Percentiles rank a stretch among this genome's conserved stretches.
Evolutionary conservation across 2,329 filamentous ascomycete species (phyloP).

Genomic region (Hymenoscyphus occultus): DNA sequence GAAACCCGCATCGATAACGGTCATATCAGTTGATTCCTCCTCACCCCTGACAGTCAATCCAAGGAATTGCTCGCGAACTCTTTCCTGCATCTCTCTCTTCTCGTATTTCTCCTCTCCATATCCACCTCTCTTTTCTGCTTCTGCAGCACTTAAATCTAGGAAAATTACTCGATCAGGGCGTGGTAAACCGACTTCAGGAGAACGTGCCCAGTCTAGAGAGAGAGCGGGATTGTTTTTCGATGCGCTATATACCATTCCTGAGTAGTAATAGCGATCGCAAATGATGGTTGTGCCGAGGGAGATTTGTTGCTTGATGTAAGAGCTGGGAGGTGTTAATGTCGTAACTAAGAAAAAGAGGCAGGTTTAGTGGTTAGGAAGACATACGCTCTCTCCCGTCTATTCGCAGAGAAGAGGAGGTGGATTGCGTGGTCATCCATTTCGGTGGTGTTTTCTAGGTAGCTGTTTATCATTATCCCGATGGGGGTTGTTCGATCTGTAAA

Average conservation of each 20-base stretch:
- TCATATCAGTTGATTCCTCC: constrained; percentile 51
- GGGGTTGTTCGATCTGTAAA: constrained; percentile 60
- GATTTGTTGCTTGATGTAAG: constrained; percentile 53
- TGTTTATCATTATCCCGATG: constrained; percentile 66
- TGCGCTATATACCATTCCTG: constrained; percentile 87
- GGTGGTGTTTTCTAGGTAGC: constrained; percentile 58
- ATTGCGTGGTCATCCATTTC: constrained; percentile 68
- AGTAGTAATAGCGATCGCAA: constrained; percentile 93
- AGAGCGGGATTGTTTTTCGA: constrained; percentile 76
- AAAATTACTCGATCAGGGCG: constrained; percentile 86
- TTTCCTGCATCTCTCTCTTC: constrained; percentile 74
- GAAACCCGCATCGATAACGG: constrained; percentile 51
- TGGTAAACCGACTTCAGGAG: constrained; percentile 82
- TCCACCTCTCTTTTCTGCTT: constrained; percentile 73
- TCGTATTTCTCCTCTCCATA: constrained; percentile 91
- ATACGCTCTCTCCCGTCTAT: constrained; percentile 60
- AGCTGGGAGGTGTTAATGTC: constrained; percentile 36
- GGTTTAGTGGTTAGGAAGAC: constrained; percentile 5
- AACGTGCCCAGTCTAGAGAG: constrained; percentile 73
- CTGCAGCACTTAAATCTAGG: constrained; percentile 72
- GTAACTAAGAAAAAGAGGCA: neutral
- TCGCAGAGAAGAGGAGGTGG: constrained; percentile 70
- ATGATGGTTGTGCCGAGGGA: constrained; percentile 70
- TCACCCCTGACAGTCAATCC: constrained; percentile 43
- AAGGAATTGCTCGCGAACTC: constrained; percentile 73